Evolutionary conservation across 345 rosid species (phyloP), one percentile per base, ranked within the genome.

Genomic region (Brassica cretica): DNA sequence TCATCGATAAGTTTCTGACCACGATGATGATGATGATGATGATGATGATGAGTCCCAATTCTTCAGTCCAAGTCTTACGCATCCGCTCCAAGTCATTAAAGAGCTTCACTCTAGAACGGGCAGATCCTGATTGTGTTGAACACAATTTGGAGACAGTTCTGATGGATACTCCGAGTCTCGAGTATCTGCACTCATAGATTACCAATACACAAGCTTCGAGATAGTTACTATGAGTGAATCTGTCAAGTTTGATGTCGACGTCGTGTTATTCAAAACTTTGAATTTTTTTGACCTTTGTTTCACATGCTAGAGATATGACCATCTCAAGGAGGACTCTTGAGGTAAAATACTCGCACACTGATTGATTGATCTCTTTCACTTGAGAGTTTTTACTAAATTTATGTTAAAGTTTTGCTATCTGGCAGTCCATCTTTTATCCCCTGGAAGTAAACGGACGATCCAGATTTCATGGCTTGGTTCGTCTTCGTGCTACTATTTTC

Each of bases 241-340:
- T 8, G 56, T 35, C 27, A 74, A 55, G 71, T 51, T 74, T 65
- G 39, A 74, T 65, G 2, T 65, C 7, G 77, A 74, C 41, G 68
- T 72, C 18, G 18, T 62, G 9, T 41, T 4, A 27, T 9, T 37
- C 49, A 3, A 41, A 3, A 21, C 66, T 53, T 49, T 11, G 30
- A 10, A 5, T 64, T 35, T 74, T 33, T 51, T 73, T 21, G 2
- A 14, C 64, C 70, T 2, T 8, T 3, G 15, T 53, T 35, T 74
- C 78, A 24, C 11, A 56, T 24, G 64, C 59, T 32, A 66, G 58
- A 74, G 24, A 55, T 24, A n/a, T 66, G 55, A 66, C 71, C 65
- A 74, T 74, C 65, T 74, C 78, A n/a, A 65, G 78, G 65, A 55
- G 16, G 65, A 66, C 18, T 66, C 64, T 66, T 66, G 18, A 66